Percentiles rank a stretch among this genome's conserved stretches.
These are phyloP conservation scores for Fragilaria crotonensis DNA, from an alignment of 108 stramenopile species.

Conservation along the genomic window DNA sequence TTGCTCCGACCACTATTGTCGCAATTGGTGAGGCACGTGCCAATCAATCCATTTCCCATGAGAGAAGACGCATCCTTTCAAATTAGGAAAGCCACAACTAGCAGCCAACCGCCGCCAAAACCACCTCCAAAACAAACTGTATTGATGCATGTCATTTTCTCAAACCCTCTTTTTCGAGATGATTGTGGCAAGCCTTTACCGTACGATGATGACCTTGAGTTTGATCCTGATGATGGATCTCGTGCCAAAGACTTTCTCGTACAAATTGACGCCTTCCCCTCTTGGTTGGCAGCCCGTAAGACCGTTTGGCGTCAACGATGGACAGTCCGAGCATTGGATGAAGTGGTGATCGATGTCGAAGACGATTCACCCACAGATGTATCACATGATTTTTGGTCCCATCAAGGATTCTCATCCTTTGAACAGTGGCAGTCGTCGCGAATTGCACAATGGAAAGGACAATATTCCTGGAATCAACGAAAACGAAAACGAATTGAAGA, in stretches of 20 bases:
- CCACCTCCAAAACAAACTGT: not conserved
- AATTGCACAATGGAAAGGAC: conserved; percentile 41
- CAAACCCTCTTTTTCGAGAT: conserved; percentile 15
- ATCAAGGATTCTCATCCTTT: conserved; percentile 48
- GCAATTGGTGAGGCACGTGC: too few relatives aligned
- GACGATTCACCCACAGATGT: conserved; percentile 11
- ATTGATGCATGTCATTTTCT: not conserved
- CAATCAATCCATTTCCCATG: too few relatives aligned
- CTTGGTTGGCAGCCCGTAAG: conserved; percentile 46
- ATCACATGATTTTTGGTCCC: conserved; percentile 56
- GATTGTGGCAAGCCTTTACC: conserved; percentile 19
- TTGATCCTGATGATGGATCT: conserved; percentile 38
- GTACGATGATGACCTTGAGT: conserved; percentile 38
- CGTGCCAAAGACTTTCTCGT: conserved; percentile 18
- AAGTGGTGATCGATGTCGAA: not conserved
- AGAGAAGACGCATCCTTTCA: too few relatives aligned
- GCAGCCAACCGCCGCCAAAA: not conserved
- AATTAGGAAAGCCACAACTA: too few relatives aligned
- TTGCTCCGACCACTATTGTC: too few relatives aligned
- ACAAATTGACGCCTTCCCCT: conserved; percentile 12
- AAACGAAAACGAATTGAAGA: conserved; percentile 43
- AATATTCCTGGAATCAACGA: conserved; percentile 54
- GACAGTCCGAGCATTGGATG: not conserved
- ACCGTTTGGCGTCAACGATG: conserved; percentile 24
- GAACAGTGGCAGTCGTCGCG: conserved; percentile 40